These are phyloP conservation scores for Rhododendron griersonianum DNA, from an alignment of 148 eudicot genomes.

Conservation along the genomic window DNA sequence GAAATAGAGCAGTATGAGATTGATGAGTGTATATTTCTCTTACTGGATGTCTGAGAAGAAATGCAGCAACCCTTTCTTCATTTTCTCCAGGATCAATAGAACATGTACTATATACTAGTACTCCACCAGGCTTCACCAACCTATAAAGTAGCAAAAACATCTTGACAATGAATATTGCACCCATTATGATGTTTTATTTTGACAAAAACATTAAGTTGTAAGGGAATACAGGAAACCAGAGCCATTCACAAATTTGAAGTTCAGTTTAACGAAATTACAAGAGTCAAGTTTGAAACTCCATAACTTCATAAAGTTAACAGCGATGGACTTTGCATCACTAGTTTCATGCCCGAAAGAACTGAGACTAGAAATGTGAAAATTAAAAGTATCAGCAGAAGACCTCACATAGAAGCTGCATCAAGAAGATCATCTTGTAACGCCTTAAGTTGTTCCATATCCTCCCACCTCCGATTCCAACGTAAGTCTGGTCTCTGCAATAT, in stretches of 20 bases:
- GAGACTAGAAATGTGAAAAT: background rate
- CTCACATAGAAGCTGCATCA: conserved; percentile 84
- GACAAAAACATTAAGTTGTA: background rate
- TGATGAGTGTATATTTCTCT: background rate
- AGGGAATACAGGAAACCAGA: background rate
- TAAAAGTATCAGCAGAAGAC: background rate
- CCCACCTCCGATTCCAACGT: conserved; percentile 88
- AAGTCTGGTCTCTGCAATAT: conserved; percentile 78
- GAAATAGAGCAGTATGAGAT: background rate
- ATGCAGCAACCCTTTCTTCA: conserved; percentile 81
- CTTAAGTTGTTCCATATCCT: conserved; percentile 89
- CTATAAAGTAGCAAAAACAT: conserved; percentile 26
- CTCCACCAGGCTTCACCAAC: conserved; percentile 79
- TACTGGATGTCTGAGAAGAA: conserved; percentile 80
- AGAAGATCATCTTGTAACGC: conserved; percentile 77
- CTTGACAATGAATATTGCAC: background rate
- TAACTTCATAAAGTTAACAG: background rate
- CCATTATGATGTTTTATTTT: background rate
- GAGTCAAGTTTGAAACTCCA: background rate
- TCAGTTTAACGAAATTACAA: background rate
- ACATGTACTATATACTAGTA: conserved; percentile 89
- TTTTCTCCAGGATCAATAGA: conserved; percentile 93
- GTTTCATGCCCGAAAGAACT: background rate
- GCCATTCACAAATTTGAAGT: background rate
- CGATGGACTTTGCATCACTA: background rate